Evolutionary conservation across 257 asterid species (phyloP).

Genomic region (Nicotiana benthamiana): DNA sequence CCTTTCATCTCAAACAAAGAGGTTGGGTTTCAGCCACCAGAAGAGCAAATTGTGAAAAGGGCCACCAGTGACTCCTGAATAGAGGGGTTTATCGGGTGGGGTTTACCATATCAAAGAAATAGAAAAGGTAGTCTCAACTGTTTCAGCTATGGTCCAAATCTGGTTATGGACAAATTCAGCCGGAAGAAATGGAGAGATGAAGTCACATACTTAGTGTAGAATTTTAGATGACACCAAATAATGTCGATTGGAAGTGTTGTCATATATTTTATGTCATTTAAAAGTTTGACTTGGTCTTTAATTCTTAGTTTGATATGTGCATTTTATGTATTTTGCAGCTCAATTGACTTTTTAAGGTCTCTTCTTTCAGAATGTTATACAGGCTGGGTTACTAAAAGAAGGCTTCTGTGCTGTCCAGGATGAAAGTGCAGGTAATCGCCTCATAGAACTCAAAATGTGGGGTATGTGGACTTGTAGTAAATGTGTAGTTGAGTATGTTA

Average conservation of each 20-base stretch:
- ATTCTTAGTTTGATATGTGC: not conserved
- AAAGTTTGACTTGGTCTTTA: conserved; percentile 5
- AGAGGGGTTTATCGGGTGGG: not conserved
- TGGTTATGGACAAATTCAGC: not conserved
- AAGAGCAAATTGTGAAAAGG: not conserved
- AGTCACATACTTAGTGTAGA: not conserved
- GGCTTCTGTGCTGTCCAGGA: conserved; percentile 94
- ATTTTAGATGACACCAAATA: not conserved
- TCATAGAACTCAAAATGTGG: not conserved
- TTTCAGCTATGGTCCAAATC: not conserved
- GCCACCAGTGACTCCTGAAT: not conserved
- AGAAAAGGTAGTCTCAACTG: not conserved
- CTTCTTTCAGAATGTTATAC: conserved; percentile 55
- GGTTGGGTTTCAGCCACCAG: not conserved
- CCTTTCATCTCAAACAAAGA: not conserved
- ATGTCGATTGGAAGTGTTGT: not conserved
- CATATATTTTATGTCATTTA: not conserved
- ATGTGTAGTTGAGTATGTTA: not conserved
- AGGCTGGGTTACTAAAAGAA: conserved; percentile 73
- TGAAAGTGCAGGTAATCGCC: conserved; percentile 83
- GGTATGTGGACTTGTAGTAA: not conserved
- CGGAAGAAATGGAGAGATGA: not conserved
- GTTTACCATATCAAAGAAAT: not conserved
- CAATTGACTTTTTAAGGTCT: conserved; percentile 14
- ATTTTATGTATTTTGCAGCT: conserved; percentile 3